These are phyloP conservation scores for Suhomyces coccinellae DNA, from an alignment of 1,139 yeast species.

Conservation along the genomic window DNA sequence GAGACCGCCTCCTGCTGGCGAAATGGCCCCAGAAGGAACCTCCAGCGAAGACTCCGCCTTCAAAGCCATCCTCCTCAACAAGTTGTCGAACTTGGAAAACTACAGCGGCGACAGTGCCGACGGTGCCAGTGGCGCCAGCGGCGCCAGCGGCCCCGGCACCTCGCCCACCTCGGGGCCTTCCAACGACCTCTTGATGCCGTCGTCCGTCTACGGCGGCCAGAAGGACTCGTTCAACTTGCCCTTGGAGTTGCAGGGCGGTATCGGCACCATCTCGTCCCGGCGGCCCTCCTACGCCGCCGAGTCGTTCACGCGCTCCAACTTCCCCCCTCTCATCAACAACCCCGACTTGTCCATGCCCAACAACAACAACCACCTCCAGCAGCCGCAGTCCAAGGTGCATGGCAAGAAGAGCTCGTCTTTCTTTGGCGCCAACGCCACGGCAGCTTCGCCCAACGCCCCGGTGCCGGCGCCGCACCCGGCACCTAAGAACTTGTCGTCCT, in stretches of 20 bases:
- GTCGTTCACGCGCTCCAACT: conserved; percentile 43
- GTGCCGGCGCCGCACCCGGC: conserved; percentile 7
- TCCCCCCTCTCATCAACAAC: conserved; percentile 15
- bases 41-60: conserved; percentile 17
- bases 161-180: conserved; percentile 17
- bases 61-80: conserved; percentile 31
- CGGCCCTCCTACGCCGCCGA: conserved; percentile 70
- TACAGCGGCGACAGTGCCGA: conserved; percentile 6
- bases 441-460: background rate
- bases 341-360: conserved; percentile 9
- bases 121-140: background rate
- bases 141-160: conserved; percentile 4
- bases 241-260: conserved; percentile 62
- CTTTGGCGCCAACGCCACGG: conserved; percentile 8
- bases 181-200: conserved; percentile 13
- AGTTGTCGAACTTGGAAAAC: conserved; percentile 28
- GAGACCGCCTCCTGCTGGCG: background rate
- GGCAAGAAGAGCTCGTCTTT: conserved; percentile 14
- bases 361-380: background rate
- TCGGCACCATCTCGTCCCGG: conserved; percentile 59
- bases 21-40: no score
- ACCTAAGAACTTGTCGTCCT: conserved; percentile 18
- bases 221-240: conserved; percentile 50
- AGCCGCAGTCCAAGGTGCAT: conserved; percentile 9
- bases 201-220: conserved; percentile 7